These are phyloP conservation scores for Colletotrichum orchidophilum DNA, from an alignment of 2,329 filamentous ascomycete genomes.

Conservation along the genomic window DNA sequence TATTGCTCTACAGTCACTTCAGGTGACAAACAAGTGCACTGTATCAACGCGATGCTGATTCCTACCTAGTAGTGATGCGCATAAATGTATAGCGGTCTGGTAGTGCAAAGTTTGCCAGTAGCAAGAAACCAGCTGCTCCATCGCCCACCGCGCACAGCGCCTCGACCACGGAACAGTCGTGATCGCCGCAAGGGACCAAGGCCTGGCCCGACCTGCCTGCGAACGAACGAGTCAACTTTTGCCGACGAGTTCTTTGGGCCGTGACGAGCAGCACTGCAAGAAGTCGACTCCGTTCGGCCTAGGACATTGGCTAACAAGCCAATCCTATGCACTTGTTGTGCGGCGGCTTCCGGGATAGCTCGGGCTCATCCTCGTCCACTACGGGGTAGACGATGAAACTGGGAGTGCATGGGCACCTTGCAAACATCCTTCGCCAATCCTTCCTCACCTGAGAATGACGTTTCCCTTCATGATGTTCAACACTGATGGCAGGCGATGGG, in stretches of 20 bases:
- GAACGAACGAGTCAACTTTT: not conserved
- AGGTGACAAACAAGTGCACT: too few relatives aligned
- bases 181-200: not conserved
- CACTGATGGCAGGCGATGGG: not conserved
- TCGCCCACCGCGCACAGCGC: not conserved
- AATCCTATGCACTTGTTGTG: not conserved
- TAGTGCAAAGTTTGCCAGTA: not conserved
- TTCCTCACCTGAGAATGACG: conserved; percentile 21
- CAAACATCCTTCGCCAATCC: not conserved
- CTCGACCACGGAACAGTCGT: not conserved
- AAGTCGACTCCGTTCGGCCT: not conserved
- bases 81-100: not conserved
- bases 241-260: not conserved
- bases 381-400: conserved; percentile 27
- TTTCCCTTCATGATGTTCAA: not conserved
- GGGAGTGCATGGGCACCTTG: conserved; percentile 17
- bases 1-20: not conserved
- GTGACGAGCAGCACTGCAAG: too few relatives aligned
- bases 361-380: not conserved
- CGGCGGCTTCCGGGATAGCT: conserved; percentile 18
- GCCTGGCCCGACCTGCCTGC: not conserved
- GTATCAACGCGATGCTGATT: too few relatives aligned
- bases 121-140: not conserved
- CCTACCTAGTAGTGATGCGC: not conserved
- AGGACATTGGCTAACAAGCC: too few relatives aligned